phyloP scores from a whole-genome alignment of 441 rosid genomes.

The Geranium incanum region DNA sequence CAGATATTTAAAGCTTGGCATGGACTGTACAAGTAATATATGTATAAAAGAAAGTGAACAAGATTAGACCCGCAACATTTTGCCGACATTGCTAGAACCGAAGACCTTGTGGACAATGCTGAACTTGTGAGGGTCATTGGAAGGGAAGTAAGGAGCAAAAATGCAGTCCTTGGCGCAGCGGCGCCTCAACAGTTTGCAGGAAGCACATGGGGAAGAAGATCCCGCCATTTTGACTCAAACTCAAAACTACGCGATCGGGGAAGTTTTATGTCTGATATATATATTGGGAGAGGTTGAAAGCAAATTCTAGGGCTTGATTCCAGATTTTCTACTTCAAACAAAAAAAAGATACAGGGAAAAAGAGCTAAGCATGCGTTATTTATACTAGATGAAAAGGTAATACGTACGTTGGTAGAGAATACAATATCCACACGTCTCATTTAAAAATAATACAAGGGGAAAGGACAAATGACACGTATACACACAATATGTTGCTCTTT shows the following conservation, averaged over 20 bases:
- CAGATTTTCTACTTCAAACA: background rate
- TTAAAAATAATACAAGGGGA: too few relatives aligned
- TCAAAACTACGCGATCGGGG: background rate
- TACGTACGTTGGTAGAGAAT: background rate
- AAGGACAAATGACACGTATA: too few relatives aligned
- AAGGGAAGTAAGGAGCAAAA: slow-evolving; percentile 88
- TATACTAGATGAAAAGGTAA: slow-evolving; percentile 35
- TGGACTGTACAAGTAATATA: too few relatives aligned
- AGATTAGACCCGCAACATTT: slow-evolving; percentile 70
- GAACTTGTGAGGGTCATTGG: slow-evolving; percentile 82
- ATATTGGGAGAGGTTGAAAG: slow-evolving; percentile 10
- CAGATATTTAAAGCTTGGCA: too few relatives aligned
- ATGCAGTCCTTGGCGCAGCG: slow-evolving; percentile 85
- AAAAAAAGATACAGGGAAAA: slow-evolving; percentile 18
- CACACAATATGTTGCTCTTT: too few relatives aligned
- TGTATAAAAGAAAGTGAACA: background rate
- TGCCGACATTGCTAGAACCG: slow-evolving; percentile 89
- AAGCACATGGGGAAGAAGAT: slow-evolving; percentile 80
- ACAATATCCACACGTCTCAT: too few relatives aligned
- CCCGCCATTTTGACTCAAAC: slow-evolving; percentile 27
- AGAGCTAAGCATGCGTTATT: slow-evolving; percentile 28
- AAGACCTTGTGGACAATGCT: slow-evolving; percentile 89
- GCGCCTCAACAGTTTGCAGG: slow-evolving; percentile 74
- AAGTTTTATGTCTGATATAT: slow-evolving; percentile 9
- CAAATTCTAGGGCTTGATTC: background rate